A percentile compares a stretch with the other conserved stretches of the same genome.
These are phyloP conservation scores for Pythium dissimile DNA, from an alignment of 352 stramenopile genomes.

Conservation along the genomic window DNA sequence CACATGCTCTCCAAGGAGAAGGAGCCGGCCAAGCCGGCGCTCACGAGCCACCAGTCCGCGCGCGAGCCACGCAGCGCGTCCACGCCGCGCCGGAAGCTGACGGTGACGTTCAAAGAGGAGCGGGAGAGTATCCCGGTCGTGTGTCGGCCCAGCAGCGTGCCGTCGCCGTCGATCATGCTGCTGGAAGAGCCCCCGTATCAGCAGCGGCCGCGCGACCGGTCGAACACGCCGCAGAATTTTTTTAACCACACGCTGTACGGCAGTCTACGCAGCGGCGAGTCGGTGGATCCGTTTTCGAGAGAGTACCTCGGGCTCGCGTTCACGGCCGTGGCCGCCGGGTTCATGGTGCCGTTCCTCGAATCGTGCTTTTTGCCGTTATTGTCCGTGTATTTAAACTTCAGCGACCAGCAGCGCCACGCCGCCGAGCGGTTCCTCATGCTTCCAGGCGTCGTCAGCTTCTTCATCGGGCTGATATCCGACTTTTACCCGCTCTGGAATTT, in stretches of 20 bases:
- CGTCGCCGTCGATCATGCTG: conserved; percentile 54
- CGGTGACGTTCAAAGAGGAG: conserved; percentile 56
- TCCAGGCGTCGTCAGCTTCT: conserved; percentile 58
- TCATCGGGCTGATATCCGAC: conserved; percentile 75
- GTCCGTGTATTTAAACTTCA: conserved; percentile 51
- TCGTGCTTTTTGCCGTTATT: conserved; percentile 64
- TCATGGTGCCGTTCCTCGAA: conserved; percentile 63
- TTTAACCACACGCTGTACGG: conserved; percentile 79
- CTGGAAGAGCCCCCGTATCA: conserved; percentile 44
- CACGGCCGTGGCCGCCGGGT: conserved; percentile 49
- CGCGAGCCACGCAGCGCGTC: conserved; percentile 21
- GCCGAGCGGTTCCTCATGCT: conserved; percentile 55
- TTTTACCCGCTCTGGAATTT: conserved; percentile 76
- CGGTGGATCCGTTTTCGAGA: conserved; percentile 54
- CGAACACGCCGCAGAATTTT: conserved; percentile 51
- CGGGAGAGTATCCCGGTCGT: conserved; percentile 49
- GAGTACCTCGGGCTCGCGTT: conserved; percentile 62
- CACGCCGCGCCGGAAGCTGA: conserved; percentile 46
- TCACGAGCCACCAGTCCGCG: neutral
- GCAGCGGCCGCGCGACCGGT: conserved; percentile 36
- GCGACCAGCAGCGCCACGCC: conserved; percentile 38
- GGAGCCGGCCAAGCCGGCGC: conserved; percentile 12
- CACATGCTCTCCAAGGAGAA: conserved; percentile 9
- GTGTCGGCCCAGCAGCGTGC: conserved; percentile 53
- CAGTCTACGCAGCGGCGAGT: conserved; percentile 48